Percentiles rank a stretch among this genome's conserved stretches.
These are phyloP conservation scores for Myrmaecium sp. DNA, from an alignment of 2,329 filamentous ascomycete genomes.

Conservation along the genomic window DNA sequence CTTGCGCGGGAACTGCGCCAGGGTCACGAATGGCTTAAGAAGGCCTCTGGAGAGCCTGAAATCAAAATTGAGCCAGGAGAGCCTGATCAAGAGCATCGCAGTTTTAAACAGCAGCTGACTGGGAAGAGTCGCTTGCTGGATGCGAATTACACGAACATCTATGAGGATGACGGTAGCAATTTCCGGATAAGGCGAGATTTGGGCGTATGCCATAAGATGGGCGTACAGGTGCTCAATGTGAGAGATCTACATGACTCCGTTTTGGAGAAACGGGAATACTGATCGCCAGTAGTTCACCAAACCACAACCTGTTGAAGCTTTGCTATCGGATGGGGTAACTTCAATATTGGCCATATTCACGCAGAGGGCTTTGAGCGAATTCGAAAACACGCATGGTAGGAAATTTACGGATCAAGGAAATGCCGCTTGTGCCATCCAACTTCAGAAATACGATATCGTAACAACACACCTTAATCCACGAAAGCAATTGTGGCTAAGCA, in stretches of 20 bases:
- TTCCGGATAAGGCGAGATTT: conserved; percentile 11
- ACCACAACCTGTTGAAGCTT: too few relatives aligned
- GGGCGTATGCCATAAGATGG: conserved; percentile 4
- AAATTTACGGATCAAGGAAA: too few relatives aligned
- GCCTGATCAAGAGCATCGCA: not conserved
- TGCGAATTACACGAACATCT: conserved; percentile 7
- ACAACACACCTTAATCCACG: too few relatives aligned
- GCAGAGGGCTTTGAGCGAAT: too few relatives aligned
- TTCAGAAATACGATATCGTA: too few relatives aligned
- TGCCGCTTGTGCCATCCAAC: too few relatives aligned
- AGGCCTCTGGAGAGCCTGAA: not conserved
- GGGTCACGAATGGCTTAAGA: conserved; percentile 1
- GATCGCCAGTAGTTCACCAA: conserved; percentile 2
- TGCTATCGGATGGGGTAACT: too few relatives aligned
- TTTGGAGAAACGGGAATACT: too few relatives aligned
- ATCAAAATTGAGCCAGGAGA: not conserved
- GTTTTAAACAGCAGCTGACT: not conserved
- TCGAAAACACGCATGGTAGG: too few relatives aligned
- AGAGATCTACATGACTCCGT: too few relatives aligned
- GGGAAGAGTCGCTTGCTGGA: not conserved
- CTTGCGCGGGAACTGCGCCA: not conserved
- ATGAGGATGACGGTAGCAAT: conserved; percentile 18
- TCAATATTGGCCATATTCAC: too few relatives aligned
- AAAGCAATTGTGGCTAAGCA: too few relatives aligned
- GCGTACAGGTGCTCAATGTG: conserved; percentile 13